Evolutionary conservation across 75 land plant species (phyloP).

Genomic region (Cryptomeria japonica): DNA sequence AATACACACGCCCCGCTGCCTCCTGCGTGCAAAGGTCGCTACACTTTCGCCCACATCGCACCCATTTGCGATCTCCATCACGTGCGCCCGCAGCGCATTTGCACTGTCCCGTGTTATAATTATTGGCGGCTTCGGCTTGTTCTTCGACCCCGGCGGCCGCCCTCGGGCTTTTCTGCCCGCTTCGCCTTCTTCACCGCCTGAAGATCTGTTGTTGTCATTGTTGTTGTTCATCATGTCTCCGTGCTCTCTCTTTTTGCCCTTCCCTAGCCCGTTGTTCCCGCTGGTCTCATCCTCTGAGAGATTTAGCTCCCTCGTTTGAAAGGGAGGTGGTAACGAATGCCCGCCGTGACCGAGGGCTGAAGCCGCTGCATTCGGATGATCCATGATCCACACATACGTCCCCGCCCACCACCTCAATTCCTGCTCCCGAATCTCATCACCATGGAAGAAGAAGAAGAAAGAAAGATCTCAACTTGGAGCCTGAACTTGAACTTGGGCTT

Average conservation of each 20-base stretch:
- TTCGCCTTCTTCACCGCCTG: conserved; percentile 13
- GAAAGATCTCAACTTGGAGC: no score
- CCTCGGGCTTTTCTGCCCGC: conserved; percentile 42
- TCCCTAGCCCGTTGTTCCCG: conserved; percentile 25
- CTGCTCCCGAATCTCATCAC: not conserved
- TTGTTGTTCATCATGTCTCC: no score
- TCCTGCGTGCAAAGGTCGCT: conserved; percentile 39
- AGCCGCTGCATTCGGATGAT: not conserved
- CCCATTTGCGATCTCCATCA: conserved; percentile 50
- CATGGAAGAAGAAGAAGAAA: no score
- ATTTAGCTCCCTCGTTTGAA: not conserved
- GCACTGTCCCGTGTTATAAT: conserved; percentile 54
- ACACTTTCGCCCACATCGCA: conserved; percentile 51
- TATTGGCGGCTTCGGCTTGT: conserved; percentile 56
- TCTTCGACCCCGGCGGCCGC: conserved; percentile 50
- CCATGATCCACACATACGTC: conserved; percentile 10
- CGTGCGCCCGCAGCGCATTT: conserved; percentile 47
- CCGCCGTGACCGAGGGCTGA: not conserved
- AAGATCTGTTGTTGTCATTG: not conserved
- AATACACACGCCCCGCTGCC: conserved; percentile 49
- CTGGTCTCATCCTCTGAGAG: conserved; percentile 42
- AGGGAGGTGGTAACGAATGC: conserved; percentile 10
- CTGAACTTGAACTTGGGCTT: no score
- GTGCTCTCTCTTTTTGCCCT: conserved; percentile 1
- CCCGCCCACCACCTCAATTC: not conserved